Evolutionary conservation across 164 flowering plant genomes (phyloP), one percentile per base, ranked within the genome.

Genomic region (Cinnamomum micranthum): DNA sequence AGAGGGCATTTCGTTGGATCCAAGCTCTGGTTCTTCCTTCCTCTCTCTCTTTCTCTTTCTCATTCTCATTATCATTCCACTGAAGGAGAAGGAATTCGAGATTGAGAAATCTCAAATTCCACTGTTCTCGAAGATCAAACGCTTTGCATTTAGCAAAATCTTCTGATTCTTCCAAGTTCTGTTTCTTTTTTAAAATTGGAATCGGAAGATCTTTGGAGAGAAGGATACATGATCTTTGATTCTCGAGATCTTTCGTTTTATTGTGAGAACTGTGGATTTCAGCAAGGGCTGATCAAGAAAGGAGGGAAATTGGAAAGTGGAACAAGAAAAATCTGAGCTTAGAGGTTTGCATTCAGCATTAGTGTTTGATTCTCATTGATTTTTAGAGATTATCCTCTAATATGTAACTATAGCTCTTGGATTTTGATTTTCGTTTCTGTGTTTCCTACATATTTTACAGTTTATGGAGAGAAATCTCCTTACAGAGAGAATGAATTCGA

Each of bases 1-100:
- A 64, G 67, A 64, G 11, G 27, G 67, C 67, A 64, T 64, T 23
- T 64, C 67, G 67, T 64, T 55, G 67, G 27, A 64, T 64, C 15
- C 2, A 24, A 64, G 67, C 67, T 13, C 66, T 55, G 17, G 19
- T 55, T 55, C 19, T 55, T 41, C 47, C 60, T 55, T 14, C 19
- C 2, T 63, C 13, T 63, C 64, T 64, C 67, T 64, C 67, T 64
- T 27, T 1, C 25, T 24, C 25, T 24, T 23, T 64, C 10, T 20
- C 17, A 55, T 12, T 64, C 67, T 64, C 67, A 23, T 23, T 64
- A 2, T 20, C 17, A 55, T 12, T 55, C 60, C 20, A 17, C 60
- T 55, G 6, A 55, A 55, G 14, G 20, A 55, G n/a, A 20, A 55
- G 60, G 60, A 55, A 55, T 14, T 55, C n/a, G 60, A 55, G 60